A percentile compares a stretch with the other conserved stretches of the same genome.
These are phyloP conservation scores for Cordyceps cateniannulata DNA, from an alignment of 2,329 filamentous ascomycete species.

Conservation along the genomic window DNA sequence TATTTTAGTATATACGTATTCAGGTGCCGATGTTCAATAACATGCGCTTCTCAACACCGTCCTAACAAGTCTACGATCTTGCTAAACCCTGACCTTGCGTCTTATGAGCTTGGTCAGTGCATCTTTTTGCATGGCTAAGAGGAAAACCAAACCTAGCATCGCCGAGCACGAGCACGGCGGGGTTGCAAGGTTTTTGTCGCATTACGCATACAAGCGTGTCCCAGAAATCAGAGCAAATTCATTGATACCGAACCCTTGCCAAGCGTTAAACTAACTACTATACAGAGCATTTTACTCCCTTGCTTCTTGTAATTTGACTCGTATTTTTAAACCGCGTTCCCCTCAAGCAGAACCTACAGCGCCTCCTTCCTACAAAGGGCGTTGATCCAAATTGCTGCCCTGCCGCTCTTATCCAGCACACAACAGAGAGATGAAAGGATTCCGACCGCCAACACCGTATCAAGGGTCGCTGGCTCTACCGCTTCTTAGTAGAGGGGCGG, in stretches of 20 bases:
- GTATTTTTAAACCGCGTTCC: not conserved
- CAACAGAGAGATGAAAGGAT: not conserved
- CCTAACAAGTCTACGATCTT: too few species aligned
- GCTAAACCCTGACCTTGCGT: too few species aligned
- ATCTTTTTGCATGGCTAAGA: too few species aligned
- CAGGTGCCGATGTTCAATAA: too few species aligned
- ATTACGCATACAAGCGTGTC: not conserved
- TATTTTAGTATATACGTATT: too few species aligned
- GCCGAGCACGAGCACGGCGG: too few species aligned
- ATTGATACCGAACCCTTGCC: not conserved
- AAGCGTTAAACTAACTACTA: constrained; percentile 8
- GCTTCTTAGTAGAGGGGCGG: constrained; percentile 53
- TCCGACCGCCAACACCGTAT: not conserved
- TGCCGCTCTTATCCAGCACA: not conserved
- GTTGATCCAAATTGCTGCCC: not conserved
- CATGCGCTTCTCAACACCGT: too few species aligned
- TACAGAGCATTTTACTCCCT: constrained; percentile 1
- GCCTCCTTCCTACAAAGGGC: not conserved
- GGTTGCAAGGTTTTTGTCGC: too few species aligned
- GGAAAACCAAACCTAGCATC: too few species aligned
- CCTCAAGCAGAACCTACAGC: not conserved
- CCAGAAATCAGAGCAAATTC: not conserved
- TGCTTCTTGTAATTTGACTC: not conserved
- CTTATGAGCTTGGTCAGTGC: too few species aligned
- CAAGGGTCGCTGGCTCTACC: constrained; percentile 29